Conservation (phyloP, 495 filamentous ascomycete species). For the Podospora australis region DNA sequence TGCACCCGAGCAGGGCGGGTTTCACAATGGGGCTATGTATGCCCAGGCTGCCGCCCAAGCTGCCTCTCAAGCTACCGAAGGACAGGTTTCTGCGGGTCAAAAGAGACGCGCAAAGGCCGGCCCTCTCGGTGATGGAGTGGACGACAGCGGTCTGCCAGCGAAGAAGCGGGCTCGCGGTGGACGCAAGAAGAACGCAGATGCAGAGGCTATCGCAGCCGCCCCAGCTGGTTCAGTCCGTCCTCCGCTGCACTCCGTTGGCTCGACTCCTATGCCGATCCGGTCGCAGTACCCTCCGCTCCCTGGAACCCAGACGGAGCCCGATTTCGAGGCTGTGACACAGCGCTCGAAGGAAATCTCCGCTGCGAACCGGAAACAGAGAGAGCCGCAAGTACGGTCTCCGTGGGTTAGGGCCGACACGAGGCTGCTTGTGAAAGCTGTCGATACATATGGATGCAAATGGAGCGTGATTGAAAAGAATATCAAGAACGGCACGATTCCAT, state of each 20-base stretch:
- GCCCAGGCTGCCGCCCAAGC: conserved; percentile 19
- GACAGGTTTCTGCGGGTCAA: background rate
- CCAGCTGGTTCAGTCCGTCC: background rate
- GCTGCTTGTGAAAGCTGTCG: conserved; percentile 45
- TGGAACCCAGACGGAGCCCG: conserved; percentile 17
- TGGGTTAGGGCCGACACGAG: conserved; percentile 42
- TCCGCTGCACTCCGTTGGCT: too few species aligned
- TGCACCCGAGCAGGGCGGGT: background rate
- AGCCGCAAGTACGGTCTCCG: conserved; percentile 40
- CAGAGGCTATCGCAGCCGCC: background rate
- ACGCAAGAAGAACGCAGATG: conserved; percentile 15
- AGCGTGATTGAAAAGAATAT: conserved; percentile 39
- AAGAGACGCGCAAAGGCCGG: conserved; percentile 14
- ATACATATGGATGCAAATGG: conserved; percentile 47
- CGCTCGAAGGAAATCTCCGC: conserved; percentile 21
- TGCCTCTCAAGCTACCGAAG: background rate
- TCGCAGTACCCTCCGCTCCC: conserved; percentile 21
- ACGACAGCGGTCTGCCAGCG: conserved; percentile 2
- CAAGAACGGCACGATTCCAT: conserved; percentile 20
- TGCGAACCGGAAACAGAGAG: conserved; percentile 17
- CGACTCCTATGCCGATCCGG: background rate
- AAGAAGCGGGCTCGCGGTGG: conserved; percentile 16
- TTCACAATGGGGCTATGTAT: conserved; percentile 16
- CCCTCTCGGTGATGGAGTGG: too few species aligned
- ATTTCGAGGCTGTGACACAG: conserved; percentile 22